Conservation (phyloP, 768 basidiomycete genomes). For the Russula ochroleuca region DNA sequence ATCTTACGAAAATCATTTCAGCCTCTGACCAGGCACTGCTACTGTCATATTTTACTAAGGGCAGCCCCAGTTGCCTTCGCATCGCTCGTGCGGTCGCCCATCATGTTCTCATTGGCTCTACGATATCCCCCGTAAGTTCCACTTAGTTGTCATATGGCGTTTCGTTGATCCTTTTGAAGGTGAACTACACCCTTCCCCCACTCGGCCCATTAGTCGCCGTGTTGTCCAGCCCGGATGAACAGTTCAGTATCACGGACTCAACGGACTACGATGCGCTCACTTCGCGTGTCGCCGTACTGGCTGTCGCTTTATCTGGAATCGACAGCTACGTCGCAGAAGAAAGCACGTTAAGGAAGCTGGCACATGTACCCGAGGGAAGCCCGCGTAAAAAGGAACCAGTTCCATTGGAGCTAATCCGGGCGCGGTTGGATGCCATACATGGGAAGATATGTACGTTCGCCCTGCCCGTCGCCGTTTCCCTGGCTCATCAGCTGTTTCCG, state of each 20-base stretch:
- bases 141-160: slow-evolving; percentile 10
- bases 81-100: slow-evolving; percentile 59
- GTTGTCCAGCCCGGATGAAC: slow-evolving; percentile 43
- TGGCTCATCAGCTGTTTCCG: neutral
- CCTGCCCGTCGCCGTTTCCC: neutral
- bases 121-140: slow-evolving; percentile 10
- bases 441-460: slow-evolving; percentile 54
- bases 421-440: slow-evolving; percentile 50
- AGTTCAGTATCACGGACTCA: slow-evolving; percentile 26
- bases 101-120: slow-evolving; percentile 39
- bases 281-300: slow-evolving; percentile 53
- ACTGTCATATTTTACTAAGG: slow-evolving; percentile 48
- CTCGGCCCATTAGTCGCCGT: slow-evolving; percentile 53
- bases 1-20: slow-evolving; percentile 39
- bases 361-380: slow-evolving; percentile 23
- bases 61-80: slow-evolving; percentile 46
- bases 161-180: neutral
- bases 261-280: slow-evolving; percentile 59
- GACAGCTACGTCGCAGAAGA: slow-evolving; percentile 54
- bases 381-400: slow-evolving; percentile 38
- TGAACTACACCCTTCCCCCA: slow-evolving; percentile 45
- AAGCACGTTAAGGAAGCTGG: slow-evolving; percentile 9
- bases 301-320: slow-evolving; percentile 54
- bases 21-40: slow-evolving; percentile 50
- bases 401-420: slow-evolving; percentile 48